A percentile compares a stretch with the other conserved stretches of the same genome.
phyloP scores from a whole-genome alignment of 2,329 filamentous ascomycete species.

The Fusarium tjaetaba region DNA sequence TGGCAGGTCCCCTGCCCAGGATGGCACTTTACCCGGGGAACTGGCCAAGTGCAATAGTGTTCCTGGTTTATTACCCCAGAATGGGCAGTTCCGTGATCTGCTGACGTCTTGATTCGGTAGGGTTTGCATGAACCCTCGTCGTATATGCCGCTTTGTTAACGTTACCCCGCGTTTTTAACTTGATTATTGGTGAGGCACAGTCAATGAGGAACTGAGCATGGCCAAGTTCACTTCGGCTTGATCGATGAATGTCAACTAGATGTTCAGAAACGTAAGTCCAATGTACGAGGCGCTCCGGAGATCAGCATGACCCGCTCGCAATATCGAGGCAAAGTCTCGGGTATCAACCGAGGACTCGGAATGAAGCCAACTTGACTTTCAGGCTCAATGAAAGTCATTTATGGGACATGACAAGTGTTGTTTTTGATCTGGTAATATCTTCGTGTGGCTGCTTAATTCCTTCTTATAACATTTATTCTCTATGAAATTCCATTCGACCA shows the following conservation, averaged over 20 bases:
- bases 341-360: no score
- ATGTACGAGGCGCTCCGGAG: no score
- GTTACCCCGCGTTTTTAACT: neutral
- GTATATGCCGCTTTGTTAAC: neutral
- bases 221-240: no score
- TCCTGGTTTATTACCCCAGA: neutral
- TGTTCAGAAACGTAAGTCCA: no score
- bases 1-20: neutral
- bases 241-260: no score
- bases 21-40: neutral
- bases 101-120: neutral
- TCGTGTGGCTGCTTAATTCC: rapidly evolving
- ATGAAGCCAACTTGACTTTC: no score
- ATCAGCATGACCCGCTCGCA: no score
- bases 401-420: neutral
- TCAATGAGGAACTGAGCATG: rapidly evolving
- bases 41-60: no score
- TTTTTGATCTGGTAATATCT: no score
- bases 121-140: neutral
- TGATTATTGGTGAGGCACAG: neutral
- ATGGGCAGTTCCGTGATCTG: neutral
- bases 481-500: neutral
- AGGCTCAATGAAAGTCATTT: rapidly evolving
- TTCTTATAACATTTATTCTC: neutral
- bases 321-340: no score